Evolutionary conservation across 441 rosid genomes (phyloP).

Genomic region (Erodium chrysanthum): DNA sequence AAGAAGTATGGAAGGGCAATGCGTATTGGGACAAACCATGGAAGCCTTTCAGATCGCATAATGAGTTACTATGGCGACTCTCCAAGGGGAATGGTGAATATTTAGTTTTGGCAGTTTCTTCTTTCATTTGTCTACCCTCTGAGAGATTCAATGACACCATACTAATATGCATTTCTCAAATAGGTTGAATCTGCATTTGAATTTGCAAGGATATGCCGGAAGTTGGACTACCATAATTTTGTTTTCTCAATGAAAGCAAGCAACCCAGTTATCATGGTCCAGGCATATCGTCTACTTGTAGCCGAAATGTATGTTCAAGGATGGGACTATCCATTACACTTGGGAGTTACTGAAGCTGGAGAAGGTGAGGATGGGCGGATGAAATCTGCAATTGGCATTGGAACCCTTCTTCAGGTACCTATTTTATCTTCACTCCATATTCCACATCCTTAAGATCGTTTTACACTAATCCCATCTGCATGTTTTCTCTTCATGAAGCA

Average conservation of each 20-base stretch:
- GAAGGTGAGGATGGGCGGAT: slow-evolving; percentile 99
- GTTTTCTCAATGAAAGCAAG: slow-evolving; percentile 98
- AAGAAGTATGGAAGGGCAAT: slow-evolving; percentile 91
- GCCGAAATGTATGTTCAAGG: slow-evolving; percentile 95
- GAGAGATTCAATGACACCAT: slow-evolving; percentile 13
- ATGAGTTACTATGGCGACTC: slow-evolving; percentile 98
- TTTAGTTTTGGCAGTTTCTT: not conserved
- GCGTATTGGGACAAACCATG: slow-evolving; percentile 98
- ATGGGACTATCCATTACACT: slow-evolving; percentile 93
- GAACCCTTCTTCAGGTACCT: slow-evolving; percentile 85
- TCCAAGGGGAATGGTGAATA: slow-evolving; percentile 87
- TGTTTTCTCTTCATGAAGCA: not conserved
- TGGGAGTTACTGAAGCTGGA: slow-evolving; percentile 99
- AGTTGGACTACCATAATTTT: slow-evolving; percentile 87
- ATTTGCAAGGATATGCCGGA: slow-evolving; percentile 86
- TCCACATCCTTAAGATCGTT: not conserved
- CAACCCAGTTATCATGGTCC: slow-evolving; percentile 97
- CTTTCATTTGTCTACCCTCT: not conserved
- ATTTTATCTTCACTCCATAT: slow-evolving; percentile 10
- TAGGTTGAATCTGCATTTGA: slow-evolving; percentile 98
- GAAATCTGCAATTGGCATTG: slow-evolving; percentile 97
- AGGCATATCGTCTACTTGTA: slow-evolving; percentile 82
- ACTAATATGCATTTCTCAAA: slow-evolving; percentile 20
- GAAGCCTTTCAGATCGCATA: slow-evolving; percentile 96
- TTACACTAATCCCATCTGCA: not conserved